Evolutionary conservation across 768 basidiomycete species (phyloP), one percentile per base, ranked within the genome.

Genomic region (Strobilomyces dryophilus): DNA sequence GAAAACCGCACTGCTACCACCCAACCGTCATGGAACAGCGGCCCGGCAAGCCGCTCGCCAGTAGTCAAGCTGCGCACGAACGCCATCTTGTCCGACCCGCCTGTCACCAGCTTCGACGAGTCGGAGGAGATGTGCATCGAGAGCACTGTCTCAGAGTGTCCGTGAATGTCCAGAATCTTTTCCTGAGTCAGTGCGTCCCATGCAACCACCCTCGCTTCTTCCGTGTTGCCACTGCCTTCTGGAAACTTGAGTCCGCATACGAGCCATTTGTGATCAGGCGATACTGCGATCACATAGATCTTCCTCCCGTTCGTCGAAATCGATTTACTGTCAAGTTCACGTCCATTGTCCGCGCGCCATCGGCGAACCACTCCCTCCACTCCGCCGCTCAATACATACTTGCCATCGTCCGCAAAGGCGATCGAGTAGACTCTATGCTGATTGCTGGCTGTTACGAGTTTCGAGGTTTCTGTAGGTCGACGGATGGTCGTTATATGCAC

Each of bases 1-100:
- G 57, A 58, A 17, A 51, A 57, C n/a, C 37, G 46, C 10, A 56
- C 49, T 0, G 32, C 50, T 29, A 29, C 29, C 29, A 29, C 29
- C 29, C 29, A 29, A 29, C 29, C 7, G 8, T 29, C 29, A 6
- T 52, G 50, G 21, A 26, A 14, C 2, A 58, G 44, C 0, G 57
- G 55, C 0, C 55, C 55, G 9, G 45, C 27, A 1, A 51, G 43
- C 4, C 9, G n/a, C 15, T 52, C 20, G 7, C 51, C 51, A 0
- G 51, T 45, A 1, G 18, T 17, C 20, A 45, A 31, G 15, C 15
- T 12, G 27, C 27, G 39, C 44, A 52, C 36, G 36, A 52, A 45
- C 14, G 8, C 51, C 18, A 14, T 41, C 32, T 26, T n/a, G 42
- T 45, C 51, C 11, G 44, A 37, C 14, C 35, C 27, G 8, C 51